A percentile compares a stretch with the other conserved stretches of the same genome.
Conservation (phyloP, 345 rosid genomes). For the Corymbia maculata region DNA sequence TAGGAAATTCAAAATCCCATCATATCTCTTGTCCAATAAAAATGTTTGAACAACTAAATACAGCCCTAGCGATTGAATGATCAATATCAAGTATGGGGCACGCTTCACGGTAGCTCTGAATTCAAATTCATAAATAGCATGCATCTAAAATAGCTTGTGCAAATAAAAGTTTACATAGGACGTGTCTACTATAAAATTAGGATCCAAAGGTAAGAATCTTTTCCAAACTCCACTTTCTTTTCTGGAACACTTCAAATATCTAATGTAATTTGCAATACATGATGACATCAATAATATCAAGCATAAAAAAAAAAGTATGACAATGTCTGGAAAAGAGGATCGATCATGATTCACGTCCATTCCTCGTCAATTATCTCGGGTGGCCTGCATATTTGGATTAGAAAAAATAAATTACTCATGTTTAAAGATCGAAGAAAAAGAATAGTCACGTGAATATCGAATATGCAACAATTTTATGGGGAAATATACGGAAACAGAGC, state of each 20-base stretch:
- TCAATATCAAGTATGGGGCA: background rate
- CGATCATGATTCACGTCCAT: background rate
- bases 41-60: accelerated
- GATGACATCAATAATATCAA: accelerated
- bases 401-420: background rate
- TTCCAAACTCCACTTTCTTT: accelerated
- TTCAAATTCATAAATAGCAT: background rate
- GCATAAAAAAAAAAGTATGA: accelerated
- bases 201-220: accelerated
- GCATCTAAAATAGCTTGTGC: background rate
- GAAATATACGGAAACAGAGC: background rate
- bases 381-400: background rate
- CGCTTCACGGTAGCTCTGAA: background rate
- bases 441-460: background rate
- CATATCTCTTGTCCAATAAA: background rate
- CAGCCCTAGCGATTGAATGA: background rate
- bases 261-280: background rate
- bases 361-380: background rate
- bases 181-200: background rate
- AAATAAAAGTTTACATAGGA: background rate
- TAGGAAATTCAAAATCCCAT: background rate
- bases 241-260: background rate
- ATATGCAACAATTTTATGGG: background rate
- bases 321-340: background rate
- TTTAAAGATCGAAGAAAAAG: background rate